Evolutionary conservation across 495 filamentous ascomycete genomes (phyloP).

Genomic region (Chaetomium fimeti): DNA sequence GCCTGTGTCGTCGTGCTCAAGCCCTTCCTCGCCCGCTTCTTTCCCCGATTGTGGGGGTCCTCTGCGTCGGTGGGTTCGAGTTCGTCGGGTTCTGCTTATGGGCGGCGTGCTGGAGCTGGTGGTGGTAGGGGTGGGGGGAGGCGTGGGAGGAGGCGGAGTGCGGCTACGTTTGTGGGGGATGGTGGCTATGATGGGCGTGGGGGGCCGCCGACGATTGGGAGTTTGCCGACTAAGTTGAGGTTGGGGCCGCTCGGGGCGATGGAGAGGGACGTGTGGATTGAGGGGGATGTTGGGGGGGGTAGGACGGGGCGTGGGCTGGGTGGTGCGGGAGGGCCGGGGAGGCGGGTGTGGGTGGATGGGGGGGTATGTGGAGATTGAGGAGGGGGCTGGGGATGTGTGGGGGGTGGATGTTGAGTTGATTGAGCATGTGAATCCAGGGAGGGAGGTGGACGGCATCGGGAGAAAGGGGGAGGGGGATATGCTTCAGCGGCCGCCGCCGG

Average conservation of each 20-base stretch:
- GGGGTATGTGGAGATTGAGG: constrained; percentile 31
- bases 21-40: constrained; percentile 31
- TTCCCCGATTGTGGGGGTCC: constrained; percentile 38
- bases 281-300: constrained; percentile 1
- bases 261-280: constrained; percentile 18
- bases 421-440: constrained; percentile 13
- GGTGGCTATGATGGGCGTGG: background rate
- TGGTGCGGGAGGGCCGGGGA: background rate
- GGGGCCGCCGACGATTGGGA: constrained; percentile 33
- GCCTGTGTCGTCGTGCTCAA: constrained; percentile 43
- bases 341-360: constrained; percentile 16
- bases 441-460: background rate
- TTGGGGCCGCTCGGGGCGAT: constrained; percentile 5
- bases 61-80: background rate
- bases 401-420: constrained; percentile 30
- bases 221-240: constrained; percentile 19
- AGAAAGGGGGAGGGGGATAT: background rate
- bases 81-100: background rate
- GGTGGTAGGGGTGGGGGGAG: background rate
- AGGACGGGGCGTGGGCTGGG: constrained; percentile 10
- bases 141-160: background rate
- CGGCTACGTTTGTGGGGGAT: background rate
- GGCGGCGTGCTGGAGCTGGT: background rate
- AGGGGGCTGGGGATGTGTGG: constrained; percentile 14
- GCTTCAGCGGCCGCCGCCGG: background rate